These are phyloP conservation scores for Helenozyma baotianmanensis DNA, from an alignment of 805 yeast genomes.

Conservation along the genomic window DNA sequence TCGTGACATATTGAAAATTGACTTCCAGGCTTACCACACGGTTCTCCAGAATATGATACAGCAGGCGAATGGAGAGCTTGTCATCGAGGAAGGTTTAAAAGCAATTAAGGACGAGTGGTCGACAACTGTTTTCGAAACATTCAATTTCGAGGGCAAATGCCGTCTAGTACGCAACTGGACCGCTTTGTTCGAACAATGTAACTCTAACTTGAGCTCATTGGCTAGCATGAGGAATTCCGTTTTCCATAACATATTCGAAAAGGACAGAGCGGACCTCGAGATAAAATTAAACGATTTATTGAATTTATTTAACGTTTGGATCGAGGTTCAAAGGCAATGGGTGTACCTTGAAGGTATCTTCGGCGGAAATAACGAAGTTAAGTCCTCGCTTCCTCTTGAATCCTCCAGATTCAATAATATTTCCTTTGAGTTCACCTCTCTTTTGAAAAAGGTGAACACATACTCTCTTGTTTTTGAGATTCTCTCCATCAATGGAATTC, in stretches of 20 bases:
- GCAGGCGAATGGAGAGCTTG: constrained; percentile 69
- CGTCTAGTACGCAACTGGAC: constrained; percentile 69
- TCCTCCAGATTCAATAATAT: constrained; percentile 59
- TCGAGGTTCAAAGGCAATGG: constrained; percentile 87
- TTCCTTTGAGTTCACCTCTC: constrained; percentile 54
- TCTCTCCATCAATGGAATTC: constrained; percentile 45
- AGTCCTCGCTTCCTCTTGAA: constrained; percentile 64
- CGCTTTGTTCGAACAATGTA: constrained; percentile 49
- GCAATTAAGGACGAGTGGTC: constrained; percentile 57
- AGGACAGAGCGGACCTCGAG: constrained; percentile 52
- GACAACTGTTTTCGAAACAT: constrained; percentile 44
- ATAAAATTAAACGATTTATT: constrained; percentile 47
- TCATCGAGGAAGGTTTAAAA: constrained; percentile 53
- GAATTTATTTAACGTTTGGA: constrained; percentile 61
- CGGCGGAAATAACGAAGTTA: constrained; percentile 51
- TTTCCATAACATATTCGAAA: constrained; percentile 56
- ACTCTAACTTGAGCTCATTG: constrained; percentile 58
- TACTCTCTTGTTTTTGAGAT: constrained; percentile 53
- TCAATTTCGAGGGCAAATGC: constrained; percentile 47
- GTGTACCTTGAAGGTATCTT: constrained; percentile 79
- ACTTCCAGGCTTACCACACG: constrained; percentile 42
- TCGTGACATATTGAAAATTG: constrained; percentile 59
- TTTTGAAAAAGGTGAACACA: constrained; percentile 47
- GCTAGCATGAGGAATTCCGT: constrained; percentile 69
- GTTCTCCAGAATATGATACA: constrained; percentile 46